These are phyloP conservation scores for Leptodontidium sp. DNA, from an alignment of 2,329 filamentous ascomycete species.

Conservation along the genomic window DNA sequence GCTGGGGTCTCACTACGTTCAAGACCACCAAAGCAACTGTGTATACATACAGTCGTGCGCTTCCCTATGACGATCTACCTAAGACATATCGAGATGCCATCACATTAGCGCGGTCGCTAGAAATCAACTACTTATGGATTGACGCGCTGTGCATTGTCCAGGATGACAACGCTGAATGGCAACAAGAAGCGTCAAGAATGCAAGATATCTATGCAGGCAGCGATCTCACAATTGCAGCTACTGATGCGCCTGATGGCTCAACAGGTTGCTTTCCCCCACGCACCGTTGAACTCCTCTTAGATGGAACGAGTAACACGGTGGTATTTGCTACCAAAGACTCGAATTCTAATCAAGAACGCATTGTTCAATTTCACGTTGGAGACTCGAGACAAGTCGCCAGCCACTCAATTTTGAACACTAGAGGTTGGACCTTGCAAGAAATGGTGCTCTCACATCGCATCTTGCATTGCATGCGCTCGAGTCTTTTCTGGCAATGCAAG, in stretches of 20 bases:
- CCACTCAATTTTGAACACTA: slow-evolving; percentile 6
- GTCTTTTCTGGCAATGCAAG: slow-evolving; percentile 7
- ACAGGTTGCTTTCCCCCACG: slow-evolving; percentile 6
- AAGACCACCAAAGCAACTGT: not conserved
- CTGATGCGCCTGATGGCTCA: slow-evolving; percentile 16
- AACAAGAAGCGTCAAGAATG: slow-evolving; percentile 21
- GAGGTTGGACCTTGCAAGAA: slow-evolving; percentile 19
- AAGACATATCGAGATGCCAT: slow-evolving; percentile 27
- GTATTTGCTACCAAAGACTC: not conserved
- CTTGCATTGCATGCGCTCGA: slow-evolving; percentile 7
- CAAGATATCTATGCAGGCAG: slow-evolving; percentile 17
- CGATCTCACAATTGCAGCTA: slow-evolving; percentile 23
- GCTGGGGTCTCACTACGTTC: slow-evolving; percentile 10
- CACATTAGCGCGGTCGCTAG: slow-evolving; percentile 10
- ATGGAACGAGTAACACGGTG: not conserved
- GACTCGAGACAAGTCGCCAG: not conserved
- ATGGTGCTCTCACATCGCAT: slow-evolving; percentile 20
- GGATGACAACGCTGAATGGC: slow-evolving; percentile 22
- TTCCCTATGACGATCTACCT: slow-evolving; percentile 8
- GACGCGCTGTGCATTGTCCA: slow-evolving; percentile 32
- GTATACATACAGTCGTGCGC: not conserved
- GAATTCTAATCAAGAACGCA: not conserved
- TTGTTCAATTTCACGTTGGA: not conserved
- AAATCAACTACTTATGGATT: slow-evolving; percentile 31
- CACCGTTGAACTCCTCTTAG: not conserved